Evolutionary conservation across 2,329 filamentous ascomycete species (phyloP).

Genomic region (Epichloe typhina): DNA sequence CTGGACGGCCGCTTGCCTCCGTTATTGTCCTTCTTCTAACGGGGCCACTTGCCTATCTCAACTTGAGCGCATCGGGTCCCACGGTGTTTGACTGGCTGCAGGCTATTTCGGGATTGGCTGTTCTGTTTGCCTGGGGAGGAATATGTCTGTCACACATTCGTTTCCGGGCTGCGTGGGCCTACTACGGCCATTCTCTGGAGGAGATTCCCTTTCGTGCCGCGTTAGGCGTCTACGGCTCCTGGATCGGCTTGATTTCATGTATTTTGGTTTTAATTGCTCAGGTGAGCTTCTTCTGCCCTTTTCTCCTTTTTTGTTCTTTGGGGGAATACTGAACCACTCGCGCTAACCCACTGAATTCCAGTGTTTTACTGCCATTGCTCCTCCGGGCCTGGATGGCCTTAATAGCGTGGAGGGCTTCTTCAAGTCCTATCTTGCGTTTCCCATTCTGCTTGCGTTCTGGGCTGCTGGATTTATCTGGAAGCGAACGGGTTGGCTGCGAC

Average conservation of each 20-base stretch:
- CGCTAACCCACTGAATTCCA: conserved; percentile 8
- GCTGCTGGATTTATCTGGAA: conserved; percentile 50
- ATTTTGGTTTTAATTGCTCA: conserved; percentile 38
- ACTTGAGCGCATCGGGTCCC: conserved; percentile 29
- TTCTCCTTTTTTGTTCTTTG: neutral
- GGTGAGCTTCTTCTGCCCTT: conserved; percentile 16
- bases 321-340: neutral
- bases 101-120: conserved; percentile 47
- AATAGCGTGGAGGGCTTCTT: conserved; percentile 38
- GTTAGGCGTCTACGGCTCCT: conserved; percentile 49
- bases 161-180: conserved; percentile 49
- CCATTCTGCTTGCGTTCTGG: conserved; percentile 42
- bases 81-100: conserved; percentile 51
- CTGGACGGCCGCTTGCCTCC: conserved; percentile 35
- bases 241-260: conserved; percentile 44
- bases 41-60: conserved; percentile 34
- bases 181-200: conserved; percentile 45
- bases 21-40: conserved; percentile 33
- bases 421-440: conserved; percentile 37
- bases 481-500: conserved; percentile 42
- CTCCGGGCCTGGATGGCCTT: conserved; percentile 16
- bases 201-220: conserved; percentile 50
- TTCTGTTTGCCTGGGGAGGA: conserved; percentile 52
- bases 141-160: conserved; percentile 54
- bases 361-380: conserved; percentile 36